Evolutionary conservation across 1,284 basidiomycete genomes (phyloP), one percentile per base, ranked within the genome.

Genomic region (Ganoderma leucocontextum): DNA sequence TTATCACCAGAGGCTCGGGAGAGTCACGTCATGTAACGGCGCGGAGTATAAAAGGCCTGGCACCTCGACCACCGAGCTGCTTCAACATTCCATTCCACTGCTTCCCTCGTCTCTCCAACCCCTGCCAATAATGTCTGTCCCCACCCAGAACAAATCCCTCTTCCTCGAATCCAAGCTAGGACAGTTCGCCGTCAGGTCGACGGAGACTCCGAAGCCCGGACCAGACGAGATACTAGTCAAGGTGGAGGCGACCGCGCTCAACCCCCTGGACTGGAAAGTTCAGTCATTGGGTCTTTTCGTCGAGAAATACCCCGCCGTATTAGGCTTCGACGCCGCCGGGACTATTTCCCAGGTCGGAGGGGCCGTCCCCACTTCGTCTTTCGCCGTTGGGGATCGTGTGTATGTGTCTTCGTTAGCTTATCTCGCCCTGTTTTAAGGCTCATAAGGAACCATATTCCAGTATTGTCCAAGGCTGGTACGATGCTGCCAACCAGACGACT

Each of bases 251-350:
- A 74, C 77, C 2, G 80, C 78, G 0, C 74, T 86, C 29, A 86
- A 85, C 72, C 83, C 83, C 2, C 72, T 82, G 5, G 84, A 86
- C 69, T 81, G 79, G 77, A 80, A 79, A 68, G 78, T 82, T 19
- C 83, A 80, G 19, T 78, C 76, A 22, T 67, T 71, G n/a, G 80
- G 77, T 8, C n/a, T 77, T 0, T 72, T 73, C 57, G 59, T 79
- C 8, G 53, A 75, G 2, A 64, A 76, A 3, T 86, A 79, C 68
- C 85, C 85, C 1, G 76, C 79, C 2, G 76, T 85, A 13, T 69
- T 87, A 3, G 89, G 89, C 22, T 77, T 75, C n/a, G 86, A 87
- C 70, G 82, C 79, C 29, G 77, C 79, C 13, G 86, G 86, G 4
- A 71, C 77, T 0, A 80, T 87, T 38, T 79, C 80, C 17, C 74